These are phyloP conservation scores for Suillus subluteus DNA, from an alignment of 768 basidiomycete species.

Conservation along the genomic window DNA sequence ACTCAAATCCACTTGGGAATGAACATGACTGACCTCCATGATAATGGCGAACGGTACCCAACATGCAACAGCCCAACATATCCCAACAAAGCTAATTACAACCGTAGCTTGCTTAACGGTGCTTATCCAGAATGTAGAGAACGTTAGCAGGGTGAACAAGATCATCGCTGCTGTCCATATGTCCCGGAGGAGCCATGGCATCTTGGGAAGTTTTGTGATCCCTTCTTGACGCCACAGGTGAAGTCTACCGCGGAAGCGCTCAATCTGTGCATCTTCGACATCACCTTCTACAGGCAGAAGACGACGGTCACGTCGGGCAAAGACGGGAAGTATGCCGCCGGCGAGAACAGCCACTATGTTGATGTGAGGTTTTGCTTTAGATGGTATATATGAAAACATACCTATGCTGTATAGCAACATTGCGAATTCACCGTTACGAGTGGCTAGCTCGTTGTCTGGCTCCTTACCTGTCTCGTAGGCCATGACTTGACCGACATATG, in stretches of 20 bases:
- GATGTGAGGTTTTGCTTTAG: constrained; percentile 5
- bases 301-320: constrained; percentile 80
- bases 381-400: constrained; percentile 32
- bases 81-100: constrained; percentile 83
- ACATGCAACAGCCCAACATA: constrained; percentile 97
- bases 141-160: constrained; percentile 76
- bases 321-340: constrained; percentile 78
- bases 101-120: constrained; percentile 82
- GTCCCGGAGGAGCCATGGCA: constrained; percentile 90
- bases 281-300: constrained; percentile 70
- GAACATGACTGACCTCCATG: constrained; percentile 84
- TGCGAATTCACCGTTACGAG: constrained; percentile 83
- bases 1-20: constrained; percentile 1
- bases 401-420: constrained; percentile 91
- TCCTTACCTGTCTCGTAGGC: constrained; percentile 73
- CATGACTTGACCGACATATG: constrained; percentile 95
- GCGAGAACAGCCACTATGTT: constrained; percentile 79
- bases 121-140: constrained; percentile 85
- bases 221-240: constrained; percentile 87
- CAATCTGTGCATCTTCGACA: constrained; percentile 75
- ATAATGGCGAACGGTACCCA: constrained; percentile 98
- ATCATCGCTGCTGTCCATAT: constrained; percentile 91
- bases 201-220: constrained; percentile 74
- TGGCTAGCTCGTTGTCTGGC: constrained; percentile 83
- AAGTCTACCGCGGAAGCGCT: constrained; percentile 71